phyloP scores from a whole-genome alignment of 495 filamentous ascomycete species.

The Penicillium nucicola region DNA sequence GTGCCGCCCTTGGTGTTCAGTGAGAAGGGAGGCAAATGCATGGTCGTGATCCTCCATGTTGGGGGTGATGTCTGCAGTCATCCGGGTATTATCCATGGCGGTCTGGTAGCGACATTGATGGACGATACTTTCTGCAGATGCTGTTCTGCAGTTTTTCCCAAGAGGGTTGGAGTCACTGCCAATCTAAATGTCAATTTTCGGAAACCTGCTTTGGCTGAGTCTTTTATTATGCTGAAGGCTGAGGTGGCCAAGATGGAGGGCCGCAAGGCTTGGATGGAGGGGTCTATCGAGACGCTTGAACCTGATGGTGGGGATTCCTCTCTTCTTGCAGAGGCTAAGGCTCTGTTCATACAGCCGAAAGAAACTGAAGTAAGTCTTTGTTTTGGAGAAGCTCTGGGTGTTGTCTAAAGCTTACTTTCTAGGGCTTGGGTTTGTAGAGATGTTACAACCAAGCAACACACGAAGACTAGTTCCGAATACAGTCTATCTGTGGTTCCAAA shows the following conservation, averaged over 20 bases:
- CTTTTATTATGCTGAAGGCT: constrained; percentile 72
- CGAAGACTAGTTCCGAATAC: too few relatives aligned
- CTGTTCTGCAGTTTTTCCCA: constrained; percentile 81
- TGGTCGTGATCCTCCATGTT: constrained; percentile 72
- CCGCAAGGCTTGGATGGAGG: constrained; percentile 90
- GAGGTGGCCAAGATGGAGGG: constrained; percentile 83
- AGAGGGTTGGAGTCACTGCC: constrained; percentile 82
- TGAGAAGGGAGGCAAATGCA: constrained; percentile 61
- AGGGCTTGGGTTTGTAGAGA: too few relatives aligned
- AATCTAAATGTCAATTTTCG: constrained; percentile 85
- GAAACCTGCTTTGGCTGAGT: constrained; percentile 64
- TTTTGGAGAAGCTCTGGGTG: not conserved
- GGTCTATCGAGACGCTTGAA: constrained; percentile 74
- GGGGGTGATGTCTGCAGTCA: constrained; percentile 81
- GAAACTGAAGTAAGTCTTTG: constrained; percentile 60
- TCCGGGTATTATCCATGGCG: constrained; percentile 84
- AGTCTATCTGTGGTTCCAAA: too few relatives aligned
- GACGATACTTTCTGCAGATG: constrained; percentile 87
- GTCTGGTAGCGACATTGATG: constrained; percentile 79
- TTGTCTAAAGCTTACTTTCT: not conserved
- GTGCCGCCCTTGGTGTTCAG: constrained; percentile 75
- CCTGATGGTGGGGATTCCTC: constrained; percentile 52
- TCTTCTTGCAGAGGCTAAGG: constrained; percentile 71
- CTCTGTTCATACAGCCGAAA: constrained; percentile 82
- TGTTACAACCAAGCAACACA: too few relatives aligned